Evolutionary conservation across 169 alveolate species (phyloP).

Genomic region (Plasmodium yoelii): DNA sequence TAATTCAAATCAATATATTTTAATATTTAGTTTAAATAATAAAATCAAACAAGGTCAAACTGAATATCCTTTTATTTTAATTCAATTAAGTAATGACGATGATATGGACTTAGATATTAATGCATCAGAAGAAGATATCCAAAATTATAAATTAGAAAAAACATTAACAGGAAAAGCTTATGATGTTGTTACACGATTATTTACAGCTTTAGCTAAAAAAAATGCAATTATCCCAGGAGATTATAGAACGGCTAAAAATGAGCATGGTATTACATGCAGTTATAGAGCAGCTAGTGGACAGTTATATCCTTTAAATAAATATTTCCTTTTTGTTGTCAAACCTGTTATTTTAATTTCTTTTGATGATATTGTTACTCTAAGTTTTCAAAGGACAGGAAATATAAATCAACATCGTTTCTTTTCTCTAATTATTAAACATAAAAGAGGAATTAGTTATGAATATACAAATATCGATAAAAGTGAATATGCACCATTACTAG

Average conservation of each 20-base stretch:
- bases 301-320: slow-evolving; percentile 95
- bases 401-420: slow-evolving; percentile 94
- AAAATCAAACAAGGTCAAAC: slow-evolving; percentile 98
- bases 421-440: slow-evolving; percentile 92
- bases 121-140: slow-evolving; percentile 90
- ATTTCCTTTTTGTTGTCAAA: slow-evolving; percentile 95
- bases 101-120: slow-evolving; percentile 92
- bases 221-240: slow-evolving; percentile 96
- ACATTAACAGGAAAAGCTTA: slow-evolving; percentile 91
- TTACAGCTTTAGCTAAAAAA: slow-evolving; percentile 92
- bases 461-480: slow-evolving; percentile 95
- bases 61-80: slow-evolving; percentile 94
- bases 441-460: slow-evolving; percentile 91
- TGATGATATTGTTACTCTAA: slow-evolving; percentile 95
- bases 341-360: slow-evolving; percentile 96
- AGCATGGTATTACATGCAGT: slow-evolving; percentile 93
- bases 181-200: slow-evolving; percentile 94
- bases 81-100: slow-evolving; percentile 95
- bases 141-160: slow-evolving; percentile 87
- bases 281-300: slow-evolving; percentile 97
- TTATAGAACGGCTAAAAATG: slow-evolving; percentile 91
- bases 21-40: slow-evolving; percentile 92
- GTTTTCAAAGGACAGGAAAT: slow-evolving; percentile 94
- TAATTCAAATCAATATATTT: slow-evolving; percentile 93
- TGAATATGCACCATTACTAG: slow-evolving; percentile 88